Evolutionary conservation across 495 filamentous ascomycete genomes (phyloP), one percentile per base, ranked within the genome.

Genomic region (Tricharina praecox): DNA sequence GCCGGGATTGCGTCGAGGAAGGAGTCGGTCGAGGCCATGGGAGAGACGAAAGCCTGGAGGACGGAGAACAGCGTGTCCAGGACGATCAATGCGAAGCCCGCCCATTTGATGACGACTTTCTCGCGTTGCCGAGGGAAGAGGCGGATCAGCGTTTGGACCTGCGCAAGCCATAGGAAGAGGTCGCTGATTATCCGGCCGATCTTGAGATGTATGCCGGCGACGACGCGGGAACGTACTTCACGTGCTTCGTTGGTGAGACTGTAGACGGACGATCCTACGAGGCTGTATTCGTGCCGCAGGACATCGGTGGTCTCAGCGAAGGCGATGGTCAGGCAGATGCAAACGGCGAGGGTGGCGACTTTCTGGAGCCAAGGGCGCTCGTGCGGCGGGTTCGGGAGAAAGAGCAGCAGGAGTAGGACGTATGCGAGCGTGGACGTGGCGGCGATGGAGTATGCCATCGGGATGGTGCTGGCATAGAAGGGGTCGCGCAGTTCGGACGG

Each of bases 41-140:
- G 64, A n/a, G 67, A 64, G 23, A 82, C 67, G 54, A 96, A 96
- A 52, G 79, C 84, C 63, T 94, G 87, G 32, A 96, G 72, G 34
- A 79, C 82, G 50, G 78, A 80, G 57, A 97, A 97, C 1, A 82
- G 76, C 4, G 84, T 80, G 56, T 96, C 90, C 23, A 96, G 68
- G 1, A 85, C 70, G 52, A 97, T 94, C 36, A 97, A 72, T 3
- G 81, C 83, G 64, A 96, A 94, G 1, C 86, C 90, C 7, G 85
- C 81, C 90, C 90, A 97, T 66, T 95, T 96, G 66, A 97, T 97
- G 58, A 95, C 81, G 18, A 96, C 76, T 64, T 95, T 96, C 62
- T 97, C 90, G 52, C 92, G 85, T 56, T 95, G 86, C 21, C 90
- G 81, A 15, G 92, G 92, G 57, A 97, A 97, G 0, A 97, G 67